Percentiles rank a stretch among this genome's conserved stretches.
phyloP scores from a whole-genome alignment of 805 yeast genomes.

The Pichia kluyveri region DNA sequence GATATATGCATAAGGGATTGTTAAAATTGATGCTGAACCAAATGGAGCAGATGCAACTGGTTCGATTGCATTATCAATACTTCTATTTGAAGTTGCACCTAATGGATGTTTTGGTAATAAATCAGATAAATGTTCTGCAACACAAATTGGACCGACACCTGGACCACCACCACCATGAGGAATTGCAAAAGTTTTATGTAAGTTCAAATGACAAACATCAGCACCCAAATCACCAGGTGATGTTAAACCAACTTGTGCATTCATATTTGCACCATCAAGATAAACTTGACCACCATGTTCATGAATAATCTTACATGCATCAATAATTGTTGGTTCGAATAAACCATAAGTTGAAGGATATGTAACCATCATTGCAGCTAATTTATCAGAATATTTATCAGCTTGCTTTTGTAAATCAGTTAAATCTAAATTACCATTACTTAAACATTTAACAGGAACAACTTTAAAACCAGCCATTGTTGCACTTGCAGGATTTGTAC shows the following conservation, averaged over 20 bases:
- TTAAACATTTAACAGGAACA: constrained; percentile 79
- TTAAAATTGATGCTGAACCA: constrained; percentile 89
- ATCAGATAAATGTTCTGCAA: constrained; percentile 66
- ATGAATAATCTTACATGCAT: constrained; percentile 83
- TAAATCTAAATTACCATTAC: constrained; percentile 80
- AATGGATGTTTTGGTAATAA: constrained; percentile 77
- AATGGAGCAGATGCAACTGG: constrained; percentile 91
- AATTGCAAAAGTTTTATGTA: constrained; percentile 95
- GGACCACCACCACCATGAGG: constrained; percentile 99
- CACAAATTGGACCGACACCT: constrained; percentile 98
- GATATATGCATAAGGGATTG: constrained; percentile 91
- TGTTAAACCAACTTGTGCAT: constrained; percentile 95
- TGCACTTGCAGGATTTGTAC: constrained; percentile 98
- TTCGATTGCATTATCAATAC: constrained; percentile 42
- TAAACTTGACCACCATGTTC: constrained; percentile 89
- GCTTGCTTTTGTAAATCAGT: constrained; percentile 69
- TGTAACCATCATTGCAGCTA: constrained; percentile 93
- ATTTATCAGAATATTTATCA: constrained; percentile 50
- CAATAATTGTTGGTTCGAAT: constrained; percentile 83
- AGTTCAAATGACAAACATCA: constrained; percentile 93
- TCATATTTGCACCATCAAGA: constrained; percentile 98
- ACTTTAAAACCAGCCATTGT: constrained; percentile 95
- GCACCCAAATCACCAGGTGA: constrained; percentile 98
- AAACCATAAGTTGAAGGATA: constrained; percentile 97
- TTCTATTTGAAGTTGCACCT: constrained; percentile 38